Evolutionary conservation across 2,329 filamentous ascomycete genomes (phyloP).

Genomic region (Colletotrichum tanaceti): DNA sequence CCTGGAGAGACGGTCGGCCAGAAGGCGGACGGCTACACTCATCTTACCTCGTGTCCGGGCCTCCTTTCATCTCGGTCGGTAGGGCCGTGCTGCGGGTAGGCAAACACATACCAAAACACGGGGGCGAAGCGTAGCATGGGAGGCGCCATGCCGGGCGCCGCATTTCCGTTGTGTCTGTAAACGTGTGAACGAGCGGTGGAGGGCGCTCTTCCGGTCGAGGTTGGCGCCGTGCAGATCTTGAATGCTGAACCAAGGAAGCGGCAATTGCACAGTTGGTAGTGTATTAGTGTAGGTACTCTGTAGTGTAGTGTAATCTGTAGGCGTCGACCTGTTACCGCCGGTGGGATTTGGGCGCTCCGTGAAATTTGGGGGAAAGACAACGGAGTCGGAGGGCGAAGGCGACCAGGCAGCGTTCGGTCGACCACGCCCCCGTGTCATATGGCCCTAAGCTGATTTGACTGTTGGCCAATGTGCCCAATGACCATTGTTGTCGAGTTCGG

Average conservation of each 20-base stretch:
- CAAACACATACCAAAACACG: neutral
- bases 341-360: constrained; percentile 15
- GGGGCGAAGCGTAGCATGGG: constrained; percentile 14
- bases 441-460: neutral
- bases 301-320: neutral
- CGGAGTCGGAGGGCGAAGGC: neutral
- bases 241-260: neutral
- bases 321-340: constrained; percentile 19
- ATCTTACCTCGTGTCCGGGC: constrained; percentile 15
- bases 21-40: neutral
- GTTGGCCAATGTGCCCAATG: constrained; percentile 12
- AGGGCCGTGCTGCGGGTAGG: constrained; percentile 16
- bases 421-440: constrained; percentile 36
- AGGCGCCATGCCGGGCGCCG: constrained; percentile 8
- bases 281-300: too few species aligned
- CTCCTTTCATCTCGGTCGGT: constrained; percentile 19
- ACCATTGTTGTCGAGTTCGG: constrained; percentile 12
- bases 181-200: neutral
- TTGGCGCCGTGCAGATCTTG: constrained; percentile 23
- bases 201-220: constrained; percentile 1
- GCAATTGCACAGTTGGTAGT: neutral
- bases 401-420: constrained; percentile 27
- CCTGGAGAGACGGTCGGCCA: neutral
- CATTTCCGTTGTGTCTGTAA: neutral
- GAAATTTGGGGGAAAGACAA: neutral